phyloP scores from a whole-genome alignment of 1,284 basidiomycete genomes.

The Naganishia liquefaciens region DNA sequence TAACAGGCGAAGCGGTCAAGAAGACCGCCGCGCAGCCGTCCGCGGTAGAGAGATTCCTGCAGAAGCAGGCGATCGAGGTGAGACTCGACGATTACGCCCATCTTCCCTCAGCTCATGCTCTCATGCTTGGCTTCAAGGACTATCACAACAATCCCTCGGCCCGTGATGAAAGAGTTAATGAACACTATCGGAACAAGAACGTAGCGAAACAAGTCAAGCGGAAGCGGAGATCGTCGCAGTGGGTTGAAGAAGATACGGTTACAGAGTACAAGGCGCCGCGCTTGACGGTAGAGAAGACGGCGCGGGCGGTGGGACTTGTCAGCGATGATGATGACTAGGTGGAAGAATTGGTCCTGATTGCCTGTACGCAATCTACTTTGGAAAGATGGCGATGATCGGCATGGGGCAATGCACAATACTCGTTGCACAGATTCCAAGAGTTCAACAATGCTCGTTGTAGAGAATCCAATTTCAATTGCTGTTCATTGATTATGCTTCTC shows the following conservation, averaged over 20 bases:
- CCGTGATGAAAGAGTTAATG: conserved; percentile 1
- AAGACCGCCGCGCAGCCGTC: neutral
- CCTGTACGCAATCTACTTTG: no score
- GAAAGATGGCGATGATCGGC: no score
- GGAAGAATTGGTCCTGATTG: no score
- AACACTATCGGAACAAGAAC: conserved; percentile 6
- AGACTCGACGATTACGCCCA: neutral
- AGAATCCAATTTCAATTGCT: no score
- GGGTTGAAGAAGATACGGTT: neutral
- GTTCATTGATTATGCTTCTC: no score
- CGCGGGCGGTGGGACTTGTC: conserved; percentile 6
- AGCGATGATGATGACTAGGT: conserved; percentile 21
- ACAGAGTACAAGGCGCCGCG: conserved; percentile 4
- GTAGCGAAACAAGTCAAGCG: conserved; percentile 11
- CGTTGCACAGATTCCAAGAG: no score
- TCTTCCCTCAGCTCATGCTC: neutral
- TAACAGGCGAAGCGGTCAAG: conserved; percentile 2
- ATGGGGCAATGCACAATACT: no score
- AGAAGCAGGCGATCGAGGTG: conserved; percentile 3
- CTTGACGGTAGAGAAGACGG: conserved; percentile 5
- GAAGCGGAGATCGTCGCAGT: neutral
- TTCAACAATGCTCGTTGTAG: no score
- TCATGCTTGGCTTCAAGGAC: neutral
- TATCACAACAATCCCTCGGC: conserved; percentile 12
- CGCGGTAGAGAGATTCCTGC: neutral